Conservation (phyloP, 23 red algal species). For the Gracilaria gracilis region DNA sequence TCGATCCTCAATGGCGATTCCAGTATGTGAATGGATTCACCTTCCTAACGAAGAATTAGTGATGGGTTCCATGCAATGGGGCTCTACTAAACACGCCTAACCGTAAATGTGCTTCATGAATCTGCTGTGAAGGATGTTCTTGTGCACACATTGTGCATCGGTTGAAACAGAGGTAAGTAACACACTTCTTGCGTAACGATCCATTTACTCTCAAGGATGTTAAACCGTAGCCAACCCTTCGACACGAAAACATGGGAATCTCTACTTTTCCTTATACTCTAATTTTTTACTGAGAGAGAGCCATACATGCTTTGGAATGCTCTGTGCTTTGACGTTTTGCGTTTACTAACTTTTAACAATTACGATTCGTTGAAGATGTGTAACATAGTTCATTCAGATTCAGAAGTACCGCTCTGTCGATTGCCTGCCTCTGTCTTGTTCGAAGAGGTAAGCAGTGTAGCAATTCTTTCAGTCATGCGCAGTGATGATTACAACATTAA, state of each 20-base stretch:
- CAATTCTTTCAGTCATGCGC: neutral
- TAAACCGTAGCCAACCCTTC: constrained; percentile 38
- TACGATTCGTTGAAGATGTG: neutral
- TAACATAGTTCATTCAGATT: neutral
- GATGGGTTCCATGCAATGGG: too few relatives aligned
- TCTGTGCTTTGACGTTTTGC: neutral
- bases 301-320: neutral
- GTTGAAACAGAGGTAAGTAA: neutral
- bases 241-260: constrained; percentile 34
- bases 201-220: constrained; percentile 17
- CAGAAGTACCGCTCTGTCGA: neutral
- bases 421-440: neutral
- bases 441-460: neutral
- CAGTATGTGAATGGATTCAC: too few relatives aligned
- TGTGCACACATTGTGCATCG: too few relatives aligned
- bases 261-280: constrained; percentile 44
- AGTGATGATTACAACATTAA: constrained; percentile 9
- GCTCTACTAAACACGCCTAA: too few relatives aligned
- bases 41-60: too few relatives aligned
- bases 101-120: too few relatives aligned
- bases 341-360: neutral
- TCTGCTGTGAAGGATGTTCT: too few relatives aligned
- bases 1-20: too few relatives aligned
- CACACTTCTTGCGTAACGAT: neutral
- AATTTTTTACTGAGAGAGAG: constrained; percentile 39